Evolutionary conservation across 2,329 filamentous ascomycete species (phyloP).

Genomic region (Pseudonectria foliicola): DNA sequence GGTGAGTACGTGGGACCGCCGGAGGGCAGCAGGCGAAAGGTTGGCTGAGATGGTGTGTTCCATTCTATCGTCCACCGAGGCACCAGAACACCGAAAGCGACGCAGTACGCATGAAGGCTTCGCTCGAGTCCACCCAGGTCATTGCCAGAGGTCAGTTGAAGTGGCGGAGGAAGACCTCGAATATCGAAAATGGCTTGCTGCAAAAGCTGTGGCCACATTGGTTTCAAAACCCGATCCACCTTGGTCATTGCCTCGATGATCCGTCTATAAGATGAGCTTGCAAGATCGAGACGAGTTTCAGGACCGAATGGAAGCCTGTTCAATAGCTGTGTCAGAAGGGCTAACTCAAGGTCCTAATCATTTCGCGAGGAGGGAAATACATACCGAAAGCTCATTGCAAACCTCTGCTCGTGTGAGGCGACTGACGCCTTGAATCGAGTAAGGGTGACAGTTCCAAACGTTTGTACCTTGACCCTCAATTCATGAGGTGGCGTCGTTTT

Average conservation of each 20-base stretch:
- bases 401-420: slow-evolving; percentile 46
- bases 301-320: slow-evolving; percentile 36
- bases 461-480: slow-evolving; percentile 41
- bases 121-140: slow-evolving; percentile 48
- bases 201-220: slow-evolving; percentile 50
- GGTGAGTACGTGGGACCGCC: slow-evolving; percentile 35
- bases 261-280: slow-evolving; percentile 46
- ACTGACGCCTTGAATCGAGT: slow-evolving; percentile 45
- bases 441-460: slow-evolving; percentile 46
- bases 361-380: slow-evolving; percentile 12
- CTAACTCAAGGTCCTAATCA: slow-evolving; percentile 4
- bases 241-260: slow-evolving; percentile 49
- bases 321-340: background rate
- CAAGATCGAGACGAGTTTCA: slow-evolving; percentile 41
- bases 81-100: slow-evolving; percentile 41
- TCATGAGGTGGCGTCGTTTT: slow-evolving; percentile 36
- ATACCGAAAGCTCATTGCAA: slow-evolving; percentile 48
- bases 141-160: slow-evolving; percentile 47
- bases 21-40: slow-evolving; percentile 45
- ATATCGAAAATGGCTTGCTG: slow-evolving; percentile 48
- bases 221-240: slow-evolving; percentile 48
- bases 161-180: slow-evolving; percentile 43
- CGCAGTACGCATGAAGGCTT: slow-evolving; percentile 48
- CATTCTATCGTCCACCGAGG: slow-evolving; percentile 46
- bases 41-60: slow-evolving; percentile 37